These are phyloP conservation scores for Penicillium sp. DNA, from an alignment of 2,329 filamentous ascomycete genomes.

Conservation along the genomic window DNA sequence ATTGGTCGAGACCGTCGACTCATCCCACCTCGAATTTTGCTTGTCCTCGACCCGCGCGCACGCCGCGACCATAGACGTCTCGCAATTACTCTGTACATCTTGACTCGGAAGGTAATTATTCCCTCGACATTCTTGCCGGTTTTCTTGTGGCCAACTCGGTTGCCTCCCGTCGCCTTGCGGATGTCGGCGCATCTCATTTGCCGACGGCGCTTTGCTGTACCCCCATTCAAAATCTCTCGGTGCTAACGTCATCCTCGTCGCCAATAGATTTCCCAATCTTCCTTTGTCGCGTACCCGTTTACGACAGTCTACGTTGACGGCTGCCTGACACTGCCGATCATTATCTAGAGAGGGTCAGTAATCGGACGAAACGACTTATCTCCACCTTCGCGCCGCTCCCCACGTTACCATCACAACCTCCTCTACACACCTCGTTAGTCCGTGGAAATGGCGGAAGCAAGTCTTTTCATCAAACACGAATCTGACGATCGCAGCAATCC, in stretches of 20 bases:
- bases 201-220: slow-evolving; percentile 4
- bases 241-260: slow-evolving; percentile 9
- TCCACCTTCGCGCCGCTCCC: slow-evolving; percentile 8
- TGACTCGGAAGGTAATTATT: slow-evolving; percentile 9
- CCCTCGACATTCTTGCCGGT: slow-evolving; percentile 1
- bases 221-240: background rate
- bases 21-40: slow-evolving; percentile 11
- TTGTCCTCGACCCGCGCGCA: background rate
- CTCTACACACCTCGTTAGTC: slow-evolving; percentile 6
- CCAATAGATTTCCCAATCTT: slow-evolving; percentile 5
- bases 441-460: slow-evolving; percentile 53
- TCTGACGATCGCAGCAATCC: slow-evolving; percentile 59
- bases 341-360: slow-evolving; percentile 21
- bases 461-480: slow-evolving; percentile 67
- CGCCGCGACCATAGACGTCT: background rate
- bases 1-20: slow-evolving; percentile 17
- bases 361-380: slow-evolving; percentile 8
- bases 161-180: slow-evolving; percentile 17
- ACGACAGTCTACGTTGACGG: slow-evolving; percentile 10
- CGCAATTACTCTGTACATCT: background rate
- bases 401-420: slow-evolving; percentile 7
- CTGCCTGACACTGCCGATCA: slow-evolving; percentile 10
- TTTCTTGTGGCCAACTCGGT: slow-evolving; percentile 1
- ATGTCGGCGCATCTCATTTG: slow-evolving; percentile 12
- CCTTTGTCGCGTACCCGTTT: slow-evolving; percentile 2